Base-by-base conservation (phyloP, 169 alveolate genomes). In the Blepharisma undulans region DNA sequence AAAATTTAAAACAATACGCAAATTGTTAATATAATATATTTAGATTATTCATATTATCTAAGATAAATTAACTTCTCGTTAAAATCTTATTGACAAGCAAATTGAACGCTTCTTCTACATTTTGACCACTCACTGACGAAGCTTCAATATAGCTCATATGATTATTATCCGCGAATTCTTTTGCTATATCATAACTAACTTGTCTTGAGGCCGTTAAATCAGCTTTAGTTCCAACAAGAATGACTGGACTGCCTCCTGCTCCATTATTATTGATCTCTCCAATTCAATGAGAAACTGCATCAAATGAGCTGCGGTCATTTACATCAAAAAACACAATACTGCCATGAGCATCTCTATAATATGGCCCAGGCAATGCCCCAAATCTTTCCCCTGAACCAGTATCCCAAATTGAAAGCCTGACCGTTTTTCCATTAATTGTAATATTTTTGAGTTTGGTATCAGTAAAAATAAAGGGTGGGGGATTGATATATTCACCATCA, bases 331-430 rank as follows among this genome's bases (percentile, higher is more conserved):
- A 99, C 78, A 98, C 95, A 30, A 99, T 94, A 25, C 99, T 99
- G 21, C 99, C 99, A 21, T 99, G 99, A 22, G 99, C 99, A 71
- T n/a, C n/a, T n/a, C n/a, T n/a, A n/a, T n/a, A n/a, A n/a, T n/a
- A n/a, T n/a, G n/a, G n/a, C n/a, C n/a, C n/a, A n/a, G n/a, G n/a
- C n/a, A n/a, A n/a, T n/a, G n/a, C 99, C 99, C 93, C 99, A 95
- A 94, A 98, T 99, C 93, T 98, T 99, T 32, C 99, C 97, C 90
- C 99, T 96, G n/a, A 99, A 98, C 88, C 98, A 98, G 99, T 98
- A 89, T 98, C 99, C 99, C 99, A 98, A 30, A 98, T 98, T 94
- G 98, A 99, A 61, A 98, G 95, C 94, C 98, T 98, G 34, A 98
- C 94, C 90, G 95, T 97, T 84, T 97, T 97, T 76, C 97, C 96